A percentile compares a stretch with the other conserved stretches of the same genome.
phyloP scores from a whole-genome alignment of 2,329 filamentous ascomycete genomes.

The Colletotrichum sp. region DNA sequence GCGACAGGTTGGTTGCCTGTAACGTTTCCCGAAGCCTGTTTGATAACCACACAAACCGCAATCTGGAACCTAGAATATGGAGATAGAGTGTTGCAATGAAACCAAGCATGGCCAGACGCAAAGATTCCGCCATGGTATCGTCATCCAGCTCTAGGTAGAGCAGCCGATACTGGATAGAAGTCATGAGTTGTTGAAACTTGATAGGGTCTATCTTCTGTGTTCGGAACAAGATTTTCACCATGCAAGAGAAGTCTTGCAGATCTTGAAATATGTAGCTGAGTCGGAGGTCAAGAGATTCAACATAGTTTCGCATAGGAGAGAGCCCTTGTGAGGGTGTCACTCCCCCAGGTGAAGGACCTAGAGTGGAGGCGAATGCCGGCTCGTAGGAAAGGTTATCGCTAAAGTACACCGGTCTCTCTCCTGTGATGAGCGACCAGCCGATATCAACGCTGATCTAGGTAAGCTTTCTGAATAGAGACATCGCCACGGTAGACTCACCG shows the following conservation, averaged over 20 bases:
- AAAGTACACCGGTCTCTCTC: conserved; percentile 28
- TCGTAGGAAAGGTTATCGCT: not conserved
- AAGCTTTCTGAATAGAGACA: not conserved
- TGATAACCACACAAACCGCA: conserved; percentile 16
- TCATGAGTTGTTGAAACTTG: conserved; percentile 14
- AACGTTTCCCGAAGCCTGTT: not conserved
- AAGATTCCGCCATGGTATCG: not conserved
- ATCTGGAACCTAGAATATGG: conserved; percentile 21
- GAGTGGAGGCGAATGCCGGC: conserved; percentile 23
- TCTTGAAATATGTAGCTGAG: conserved; percentile 32
- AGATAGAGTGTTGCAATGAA: conserved; percentile 33
- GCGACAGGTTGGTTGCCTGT: not conserved
- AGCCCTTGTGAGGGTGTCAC: not conserved
- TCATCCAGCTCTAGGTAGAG: not conserved
- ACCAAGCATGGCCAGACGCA: conserved; percentile 33
- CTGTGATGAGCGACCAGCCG: conserved; percentile 29
- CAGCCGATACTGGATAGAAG: conserved; percentile 9
- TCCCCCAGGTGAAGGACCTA: not conserved
- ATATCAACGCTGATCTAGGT: conserved; percentile 28
- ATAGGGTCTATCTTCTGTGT: conserved; percentile 29
- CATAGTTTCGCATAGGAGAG: conserved; percentile 1
- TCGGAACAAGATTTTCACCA: conserved; percentile 27
- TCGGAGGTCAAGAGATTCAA: conserved; percentile 23
- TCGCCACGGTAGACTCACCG: conserved; percentile 24
- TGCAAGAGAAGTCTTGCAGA: conserved; percentile 31